A percentile compares a stretch with the other conserved stretches of the same genome.
Evolutionary conservation across 2,329 filamentous ascomycete genomes (phyloP).

Genomic region (Leptoxyphium fumago): DNA sequence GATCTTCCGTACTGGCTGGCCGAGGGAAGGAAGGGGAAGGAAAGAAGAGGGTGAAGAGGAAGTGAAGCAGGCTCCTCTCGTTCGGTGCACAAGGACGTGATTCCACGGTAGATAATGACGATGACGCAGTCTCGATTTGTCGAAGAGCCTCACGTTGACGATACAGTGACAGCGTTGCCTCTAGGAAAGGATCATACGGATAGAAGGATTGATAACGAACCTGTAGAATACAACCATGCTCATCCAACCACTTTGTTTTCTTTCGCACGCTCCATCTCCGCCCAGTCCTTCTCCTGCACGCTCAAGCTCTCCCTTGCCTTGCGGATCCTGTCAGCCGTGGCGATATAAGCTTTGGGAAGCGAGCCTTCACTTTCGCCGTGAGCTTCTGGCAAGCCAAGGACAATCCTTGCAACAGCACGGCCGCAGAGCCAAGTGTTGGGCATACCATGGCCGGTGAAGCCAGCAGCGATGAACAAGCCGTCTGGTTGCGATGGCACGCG

Average conservation of each 20-base stretch:
- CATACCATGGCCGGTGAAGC: slow-evolving; percentile 55
- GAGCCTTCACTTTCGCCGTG: slow-evolving; percentile 5
- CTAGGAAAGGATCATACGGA: no score
- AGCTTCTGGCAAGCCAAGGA: slow-evolving; percentile 28
- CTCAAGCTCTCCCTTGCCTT: slow-evolving; percentile 9
- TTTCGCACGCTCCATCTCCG: slow-evolving; percentile 10
- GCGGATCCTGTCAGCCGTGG: slow-evolving; percentile 13
- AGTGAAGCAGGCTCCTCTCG: not conserved
- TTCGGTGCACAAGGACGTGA: not conserved
- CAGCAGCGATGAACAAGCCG: slow-evolving; percentile 17
- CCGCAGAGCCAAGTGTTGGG: slow-evolving; percentile 55
- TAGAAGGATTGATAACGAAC: no score
- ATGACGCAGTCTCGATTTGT: no score
- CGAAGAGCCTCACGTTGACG: no score
- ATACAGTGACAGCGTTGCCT: no score
- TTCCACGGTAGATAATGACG: not conserved
- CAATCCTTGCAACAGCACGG: slow-evolving; percentile 47
- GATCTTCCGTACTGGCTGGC: not conserved
- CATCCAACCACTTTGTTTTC: not conserved
- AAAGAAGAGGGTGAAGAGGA: not conserved
- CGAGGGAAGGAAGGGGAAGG: not conserved
- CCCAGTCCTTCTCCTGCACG: slow-evolving; percentile 16
- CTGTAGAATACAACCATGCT: not conserved
- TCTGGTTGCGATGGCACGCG: slow-evolving; percentile 36
- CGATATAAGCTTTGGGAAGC: slow-evolving; percentile 16